Evolutionary conservation across 2,329 filamentous ascomycete species (phyloP), one percentile per base, ranked within the genome.

Genomic region (Ophiostoma novo-ulmi): DNA sequence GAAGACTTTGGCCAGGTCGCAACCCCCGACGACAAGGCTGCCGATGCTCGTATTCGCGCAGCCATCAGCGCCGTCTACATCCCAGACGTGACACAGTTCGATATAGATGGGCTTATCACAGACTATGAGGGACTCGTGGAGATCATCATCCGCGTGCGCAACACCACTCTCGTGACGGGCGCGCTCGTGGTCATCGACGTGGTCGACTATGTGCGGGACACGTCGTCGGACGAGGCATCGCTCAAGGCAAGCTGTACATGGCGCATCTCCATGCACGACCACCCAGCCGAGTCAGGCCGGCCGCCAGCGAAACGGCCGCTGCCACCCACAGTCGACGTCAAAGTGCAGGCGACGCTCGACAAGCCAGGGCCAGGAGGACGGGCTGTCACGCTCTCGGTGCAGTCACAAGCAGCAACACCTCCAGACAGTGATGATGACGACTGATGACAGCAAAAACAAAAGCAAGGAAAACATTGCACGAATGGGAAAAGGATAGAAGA

Each of bases 221-320:
- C 2, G 11, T 26, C 52, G n/a, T 22, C 52, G n/a, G 91, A 94
- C 75, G 52, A 26, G n/a, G 22, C 52, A 10, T 22, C 52, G 52
- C 90, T 91, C 0, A 93, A 91, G 0, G 84, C 94, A 85, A 87
- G 86, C 70, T 91, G 91, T 73, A 93, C 91, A 1, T 87, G 94
- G 65, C 86, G 91, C 67, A 63, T 71, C 26, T 31, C 22, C 20
- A 66, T 65, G 44, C 61, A 58, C 5, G 70, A 69, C 17, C 67
- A 65, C 20, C 63, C 35, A 36, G 5, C 63, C 17, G 35, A 63
- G 17, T 35, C 70, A 5, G 20, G 38, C n/a, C 39, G 31, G 26
- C 66, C 70, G 14, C 66, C 70, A 8, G 70, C 70, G 14, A 69
- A 35, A 35, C 64, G 35, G 63, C 68, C 68, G n/a, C 68, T 68